A percentile compares a stretch with the other conserved stretches of the same genome.
phyloP scores from a whole-genome alignment of 179 eudicot genomes.

The Beta lomatogona region DNA sequence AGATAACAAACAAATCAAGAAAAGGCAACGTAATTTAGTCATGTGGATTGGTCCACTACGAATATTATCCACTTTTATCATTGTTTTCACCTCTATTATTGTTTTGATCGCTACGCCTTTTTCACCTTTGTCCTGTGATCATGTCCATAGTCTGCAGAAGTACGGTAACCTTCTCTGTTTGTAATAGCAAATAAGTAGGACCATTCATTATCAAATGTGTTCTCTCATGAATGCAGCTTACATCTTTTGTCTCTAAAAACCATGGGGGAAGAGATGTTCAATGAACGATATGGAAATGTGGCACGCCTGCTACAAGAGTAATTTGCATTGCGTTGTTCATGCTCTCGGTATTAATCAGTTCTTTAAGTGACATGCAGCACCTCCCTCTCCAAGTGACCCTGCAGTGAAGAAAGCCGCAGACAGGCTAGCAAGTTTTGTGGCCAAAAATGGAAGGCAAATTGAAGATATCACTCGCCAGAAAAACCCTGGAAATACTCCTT shows the following conservation, averaged over 20 bases:
- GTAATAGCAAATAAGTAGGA: conserved; percentile 40
- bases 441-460: conserved; percentile 92
- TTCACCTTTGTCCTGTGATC: background rate
- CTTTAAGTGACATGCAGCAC: conserved; percentile 99
- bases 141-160: conserved; percentile 8
- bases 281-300: conserved; percentile 85
- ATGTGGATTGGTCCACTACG: too few relatives aligned
- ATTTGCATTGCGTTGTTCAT: conserved; percentile 87
- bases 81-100: background rate
- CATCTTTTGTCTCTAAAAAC: conserved; percentile 56
- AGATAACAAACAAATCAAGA: background rate
- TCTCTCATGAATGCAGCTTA: conserved; percentile 90
- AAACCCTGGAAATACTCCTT: conserved; percentile 98
- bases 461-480: conserved; percentile 93
- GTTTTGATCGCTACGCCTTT: background rate
- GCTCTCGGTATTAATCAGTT: conserved; percentile 95
- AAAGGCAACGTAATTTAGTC: background rate
- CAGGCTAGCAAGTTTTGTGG: conserved; percentile 95
- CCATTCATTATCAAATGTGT: conserved; percentile 67
- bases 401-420: conserved; percentile 95
- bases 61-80: background rate
- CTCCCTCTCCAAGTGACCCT: conserved; percentile 88
- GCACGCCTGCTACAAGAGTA: conserved; percentile 92
- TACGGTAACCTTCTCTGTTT: conserved; percentile 25
- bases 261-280: conserved; percentile 83